Evolutionary conservation across 2,329 filamentous ascomycete species (phyloP), one percentile per base, ranked within the genome.

Genomic region (Fusarium praegraminearum): DNA sequence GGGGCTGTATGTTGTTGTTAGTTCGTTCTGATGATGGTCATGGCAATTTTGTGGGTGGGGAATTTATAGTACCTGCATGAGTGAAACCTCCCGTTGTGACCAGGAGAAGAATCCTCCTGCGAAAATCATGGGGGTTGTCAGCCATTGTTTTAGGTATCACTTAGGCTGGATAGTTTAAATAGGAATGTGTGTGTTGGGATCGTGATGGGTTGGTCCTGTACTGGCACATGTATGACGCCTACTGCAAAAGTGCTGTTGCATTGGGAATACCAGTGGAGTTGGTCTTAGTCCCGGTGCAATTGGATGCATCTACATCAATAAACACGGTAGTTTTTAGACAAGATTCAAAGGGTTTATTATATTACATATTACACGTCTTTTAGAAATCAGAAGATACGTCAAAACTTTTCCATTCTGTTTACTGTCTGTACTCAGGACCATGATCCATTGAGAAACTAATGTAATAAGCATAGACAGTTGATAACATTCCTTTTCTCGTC

Each of bases 81-180:
- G 78, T 80, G 54, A 78, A 80, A 33, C 79, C 79, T n/a, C 79
- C 78, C 5, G 74, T 76, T 5, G 78, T 79, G 22, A 73, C 78
- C 9, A 79, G 74, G 30, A 80, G 70, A 45, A 80, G 73, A 24
- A 80, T 75, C 30, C 57, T 68, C 28, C 73, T 65, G 5, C 28
- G 41, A 35, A 61, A 64, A 3, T 59, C 50, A 28, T 51, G 56
- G 33, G 49, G 49, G 24, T 43, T 57, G 44, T 61, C 62, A 50
- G 66, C 49, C 67, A 73, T 76, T 61, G n/a, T 52, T 52, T 52
- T 52, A 41, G 35, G 49, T 28, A 41, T 51, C 10, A 38, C 36
- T 38, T 47, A 51, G 20, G 11, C 46, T 61, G 40, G 49, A 40
- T 53, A 61, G 46, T 65, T 54, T 65, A 60, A 65, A 65, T 50